A percentile compares a stretch with the other conserved stretches of the same genome.
Conservation (phyloP, 164 flowering plant genomes). For the Nymphaea thermarum region DNA sequence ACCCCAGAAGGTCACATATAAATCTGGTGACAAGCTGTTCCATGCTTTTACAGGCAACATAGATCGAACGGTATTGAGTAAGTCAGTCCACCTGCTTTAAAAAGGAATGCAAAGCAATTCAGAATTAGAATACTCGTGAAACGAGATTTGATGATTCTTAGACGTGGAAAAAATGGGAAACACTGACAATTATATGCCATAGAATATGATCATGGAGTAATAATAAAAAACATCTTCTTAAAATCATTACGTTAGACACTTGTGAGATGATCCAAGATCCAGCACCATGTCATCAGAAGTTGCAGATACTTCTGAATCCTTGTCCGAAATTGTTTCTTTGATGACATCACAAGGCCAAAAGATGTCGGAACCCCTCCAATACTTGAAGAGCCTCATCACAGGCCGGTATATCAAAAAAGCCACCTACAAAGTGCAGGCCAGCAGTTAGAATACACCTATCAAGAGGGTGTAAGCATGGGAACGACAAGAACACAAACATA, state of each 20-base stretch:
- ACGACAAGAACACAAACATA: no score
- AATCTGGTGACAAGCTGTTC: conserved; percentile 98
- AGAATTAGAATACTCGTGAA: no score
- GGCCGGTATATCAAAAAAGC: conserved; percentile 94
- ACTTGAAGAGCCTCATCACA: conserved; percentile 84
- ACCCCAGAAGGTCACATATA: conserved; percentile 98
- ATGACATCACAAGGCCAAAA: conserved; percentile 73
- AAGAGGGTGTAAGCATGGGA: no score
- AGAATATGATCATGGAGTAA: not conserved
- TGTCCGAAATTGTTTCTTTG: conserved; percentile 23
- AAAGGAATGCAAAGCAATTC: not conserved
- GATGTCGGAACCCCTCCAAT: conserved; percentile 33
- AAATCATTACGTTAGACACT: conserved; percentile 42
- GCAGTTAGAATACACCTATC: no score
- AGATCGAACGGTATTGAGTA: conserved; percentile 65
- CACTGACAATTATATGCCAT: no score
- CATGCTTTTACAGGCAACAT: conserved; percentile 95
- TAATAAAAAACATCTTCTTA: not conserved
- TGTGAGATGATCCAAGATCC: conserved; percentile 52
- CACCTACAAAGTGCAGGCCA: conserved; percentile 34
- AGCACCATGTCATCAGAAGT: conserved; percentile 31
- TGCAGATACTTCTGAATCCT: conserved; percentile 31
- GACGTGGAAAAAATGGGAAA: no score
- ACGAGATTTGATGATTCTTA: no score
- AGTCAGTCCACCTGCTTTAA: conserved; percentile 79